Base-by-base conservation (phyloP, 106 monocot species). In the Allium cepa region DNA sequence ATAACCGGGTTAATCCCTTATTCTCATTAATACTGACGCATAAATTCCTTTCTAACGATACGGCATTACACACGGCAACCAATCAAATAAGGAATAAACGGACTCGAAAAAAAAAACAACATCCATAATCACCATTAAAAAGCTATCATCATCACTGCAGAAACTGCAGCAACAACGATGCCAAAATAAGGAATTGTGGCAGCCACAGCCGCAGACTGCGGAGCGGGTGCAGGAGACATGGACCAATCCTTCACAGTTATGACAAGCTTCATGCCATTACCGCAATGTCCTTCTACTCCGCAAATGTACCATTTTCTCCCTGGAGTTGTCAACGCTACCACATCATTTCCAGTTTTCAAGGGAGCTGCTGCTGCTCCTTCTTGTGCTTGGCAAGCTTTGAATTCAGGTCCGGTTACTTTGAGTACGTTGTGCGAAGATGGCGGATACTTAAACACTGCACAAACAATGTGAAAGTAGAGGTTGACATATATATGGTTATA, bases 301-400 rank as follows among this genome's bases (percentile, higher is more conserved):
- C 70, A 70, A 2, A 70, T 13, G 70, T 70, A 70, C 70, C 70
- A 70, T 17, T 58, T 70, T 46, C 17, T 70, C 16, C 70, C 70
- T 16, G 73, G 45, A 10, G 16, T 22, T 4, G 46, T 1, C 0
- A 73, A 56, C 7, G 8, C 45, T 26, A 73, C 22, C 16, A 9
- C 10, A 64, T 73, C 73, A 0, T 64, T 64, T 10, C 73, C 73
- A 13, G 27, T 7, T 45, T 13, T 49, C 16, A 52, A 15, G 45
- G 2, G 2, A 1, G 5, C n/a, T 16, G 14, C 16, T 53, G 22
- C 10, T 3, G 5, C n/a, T 16, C 12, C 16, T 53, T 47, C 9
- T 3, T 59, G 36, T 0, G 17, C 58, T 3, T 26, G 17, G 75
- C 75, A 75, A 4, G 67, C 16, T 10, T 52, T 11, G 28, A 75